Evolutionary conservation across 768 basidiomycete genomes (phyloP), one percentile per base, ranked within the genome.

Genomic region (Ramaria rubella): DNA sequence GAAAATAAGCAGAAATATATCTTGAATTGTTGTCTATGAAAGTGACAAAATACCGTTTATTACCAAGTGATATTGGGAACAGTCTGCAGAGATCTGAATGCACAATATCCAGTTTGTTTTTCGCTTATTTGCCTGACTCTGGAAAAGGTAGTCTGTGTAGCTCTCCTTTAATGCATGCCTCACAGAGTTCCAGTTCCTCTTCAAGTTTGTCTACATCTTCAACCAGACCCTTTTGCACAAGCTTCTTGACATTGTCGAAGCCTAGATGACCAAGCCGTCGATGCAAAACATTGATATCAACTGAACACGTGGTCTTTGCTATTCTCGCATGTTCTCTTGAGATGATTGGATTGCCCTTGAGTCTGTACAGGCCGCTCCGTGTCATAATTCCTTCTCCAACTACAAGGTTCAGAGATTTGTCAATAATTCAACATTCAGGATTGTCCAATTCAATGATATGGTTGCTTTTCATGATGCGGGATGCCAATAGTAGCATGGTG

Each of bases 11-110:
- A n/a, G n/a, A n/a, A n/a, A n/a, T n/a, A n/a, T n/a, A n/a, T n/a
- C n/a, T n/a, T n/a, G n/a, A n/a, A n/a, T 65, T 64, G 4, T 51
- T n/a, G 1, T 55, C 59, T 2, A 65, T 11, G 0, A 64, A 49
- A 12, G 49, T 43, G 9, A 65, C 49, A n/a, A 43, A 19, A 23
- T 2, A 64, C 61, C 21, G 60, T 44, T 61, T 15, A n/a, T n/a
- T n/a, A n/a, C n/a, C n/a, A n/a, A n/a, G n/a, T n/a, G n/a, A n/a
- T n/a, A n/a, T n/a, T n/a, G 59, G 49, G 46, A 65, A 54, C 3
- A 59, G 61, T 2, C 67, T 58, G 40, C 62, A 66, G 1, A 68
- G 23, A 29, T 67, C 73, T 1, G 65, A 61, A 58, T 76, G 69
- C 8, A 78, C 56, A 19, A 11, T 33, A n/a, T n/a, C n/a, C n/a